Evolutionary conservation across 2,329 filamentous ascomycete genomes (phyloP), one percentile per base, ranked within the genome.

Genomic region (Diaporthe batatas): DNA sequence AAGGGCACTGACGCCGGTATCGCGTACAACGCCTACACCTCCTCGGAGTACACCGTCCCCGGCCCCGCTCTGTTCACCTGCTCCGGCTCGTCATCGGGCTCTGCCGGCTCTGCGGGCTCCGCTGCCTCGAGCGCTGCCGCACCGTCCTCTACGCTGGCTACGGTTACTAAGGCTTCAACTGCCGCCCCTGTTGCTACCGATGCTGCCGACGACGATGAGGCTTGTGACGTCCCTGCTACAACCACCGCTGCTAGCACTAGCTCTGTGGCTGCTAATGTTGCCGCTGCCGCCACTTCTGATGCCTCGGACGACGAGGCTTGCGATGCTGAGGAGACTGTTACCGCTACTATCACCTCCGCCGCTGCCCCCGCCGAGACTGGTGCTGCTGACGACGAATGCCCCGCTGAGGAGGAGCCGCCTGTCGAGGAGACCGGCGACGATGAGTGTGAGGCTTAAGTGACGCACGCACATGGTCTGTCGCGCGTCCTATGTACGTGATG

Each of bases 11-110:
- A 89, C 74, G 79, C 87, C 0, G 88, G 88, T 3, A 84, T 90
- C 71, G 86, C 84, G 16, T 89, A 86, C 75, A 83, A 89, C 77
- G 79, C 86, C 23, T 90, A 89, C 77, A 82, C 86, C 32, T 49
- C 73, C 12, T 25, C 53, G 8, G 71, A 69, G 25, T 75, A 75
- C 72, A 75, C 72, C 49, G 36, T 75, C 68, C 73, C 73, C 36
- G 73, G 73, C 42, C 73, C 73, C 7, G 68, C 62, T 4, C 72
- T 73, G 62, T 75, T 75, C 57, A 49, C 62, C n/a, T 75, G 73
- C 68, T 70, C 68, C 23, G 68, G 73, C 34, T 59, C 57, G 11
- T 51, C 67, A n/a, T 69, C 70, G 34, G 36, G 44, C 57, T 55
- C 70, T 2, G 36, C 70, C 0, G 36, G 34, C 34, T 36, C 34